A percentile compares a stretch with the other conserved stretches of the same genome.
Conservation (phyloP, 2,329 filamentous ascomycete species). For the Epichloe hybrida region DNA sequence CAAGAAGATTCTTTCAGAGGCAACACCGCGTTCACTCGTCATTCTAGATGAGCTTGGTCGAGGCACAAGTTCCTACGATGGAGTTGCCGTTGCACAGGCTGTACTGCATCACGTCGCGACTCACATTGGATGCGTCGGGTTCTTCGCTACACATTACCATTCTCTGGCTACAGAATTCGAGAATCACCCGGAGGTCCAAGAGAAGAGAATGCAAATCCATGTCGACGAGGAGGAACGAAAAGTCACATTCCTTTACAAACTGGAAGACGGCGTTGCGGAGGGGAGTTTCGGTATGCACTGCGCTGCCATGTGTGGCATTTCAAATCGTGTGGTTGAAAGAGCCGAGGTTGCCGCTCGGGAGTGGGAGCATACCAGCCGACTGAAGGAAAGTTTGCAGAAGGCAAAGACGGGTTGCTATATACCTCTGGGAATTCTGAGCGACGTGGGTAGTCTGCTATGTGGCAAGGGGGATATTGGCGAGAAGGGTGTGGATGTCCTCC, state of each 20-base stretch:
- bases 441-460: constrained; percentile 65
- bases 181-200: constrained; percentile 71
- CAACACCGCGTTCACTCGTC: constrained; percentile 83
- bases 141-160: constrained; percentile 97
- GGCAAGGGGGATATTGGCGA: constrained; percentile 36
- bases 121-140: constrained; percentile 85
- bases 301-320: constrained; percentile 94
- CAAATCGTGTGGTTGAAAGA: constrained; percentile 64
- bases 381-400: constrained; percentile 78
- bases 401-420: constrained; percentile 70
- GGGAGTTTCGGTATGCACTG: constrained; percentile 99
- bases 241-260: constrained; percentile 94
- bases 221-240: constrained; percentile 72
- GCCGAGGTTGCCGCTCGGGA: constrained; percentile 80
- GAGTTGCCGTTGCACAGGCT: constrained; percentile 89
- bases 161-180: constrained; percentile 85
- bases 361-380: constrained; percentile 87
- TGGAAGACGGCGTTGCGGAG: constrained; percentile 87
- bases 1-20: constrained; percentile 93
- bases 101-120: constrained; percentile 93
- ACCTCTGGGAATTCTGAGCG: constrained; percentile 74
- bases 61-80: constrained; percentile 90
- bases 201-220: constrained; percentile 86
- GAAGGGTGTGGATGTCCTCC: constrained; percentile 44
- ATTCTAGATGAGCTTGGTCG: constrained; percentile 94